Evolutionary conservation across 306 rosid species (phyloP).

Genomic region (Gleditsia sinensis): DNA sequence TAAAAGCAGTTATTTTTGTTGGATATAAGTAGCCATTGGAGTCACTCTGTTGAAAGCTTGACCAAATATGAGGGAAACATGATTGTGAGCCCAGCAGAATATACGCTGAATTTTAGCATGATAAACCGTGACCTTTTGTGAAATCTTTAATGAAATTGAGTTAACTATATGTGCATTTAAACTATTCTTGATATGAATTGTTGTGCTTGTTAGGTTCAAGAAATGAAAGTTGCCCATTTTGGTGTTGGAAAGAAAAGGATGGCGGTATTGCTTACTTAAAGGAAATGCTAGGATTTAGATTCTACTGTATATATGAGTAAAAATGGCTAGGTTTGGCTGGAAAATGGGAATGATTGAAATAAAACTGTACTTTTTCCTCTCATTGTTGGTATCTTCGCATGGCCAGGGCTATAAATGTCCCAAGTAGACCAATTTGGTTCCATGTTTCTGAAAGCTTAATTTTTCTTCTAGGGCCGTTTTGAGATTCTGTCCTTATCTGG

Average conservation of each 20-base stretch:
- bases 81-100: background rate
- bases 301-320: background rate
- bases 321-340: background rate
- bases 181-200: background rate
- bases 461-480: conserved; percentile 62
- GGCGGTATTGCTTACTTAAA: background rate
- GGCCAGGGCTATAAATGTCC: conserved; percentile 3
- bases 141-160: background rate
- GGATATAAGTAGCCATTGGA: too few species aligned
- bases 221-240: background rate
- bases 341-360: too few species aligned
- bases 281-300: background rate
- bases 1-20: too few species aligned
- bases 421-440: background rate
- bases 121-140: background rate
- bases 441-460: background rate
- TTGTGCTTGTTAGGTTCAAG: background rate
- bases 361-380: background rate
- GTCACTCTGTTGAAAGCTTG: background rate
- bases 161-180: background rate
- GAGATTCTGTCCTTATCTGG: conserved; percentile 75
- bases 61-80: background rate
- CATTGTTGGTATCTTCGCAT: background rate
- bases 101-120: background rate
- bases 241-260: background rate